Evolutionary conservation across 257 asterid species (phyloP).

Genomic region (Ophiorrhiza pumila): DNA sequence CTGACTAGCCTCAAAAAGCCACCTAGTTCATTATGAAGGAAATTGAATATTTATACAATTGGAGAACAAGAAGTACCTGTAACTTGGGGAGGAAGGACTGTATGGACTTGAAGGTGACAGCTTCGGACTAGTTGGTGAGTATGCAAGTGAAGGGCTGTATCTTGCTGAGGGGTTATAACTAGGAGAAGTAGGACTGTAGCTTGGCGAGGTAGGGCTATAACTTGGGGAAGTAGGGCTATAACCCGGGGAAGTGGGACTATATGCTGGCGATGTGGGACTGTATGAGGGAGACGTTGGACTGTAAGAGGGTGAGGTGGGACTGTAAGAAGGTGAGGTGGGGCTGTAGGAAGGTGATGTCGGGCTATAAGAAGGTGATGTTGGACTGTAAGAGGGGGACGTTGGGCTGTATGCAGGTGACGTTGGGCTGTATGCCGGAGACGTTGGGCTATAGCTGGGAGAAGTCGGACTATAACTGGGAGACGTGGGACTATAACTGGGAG

Average conservation of each 20-base stretch:
- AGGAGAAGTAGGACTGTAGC: slow-evolving; percentile 76
- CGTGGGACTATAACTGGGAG: slow-evolving; percentile 72
- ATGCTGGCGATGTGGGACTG: slow-evolving; percentile 81
- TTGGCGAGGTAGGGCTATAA: slow-evolving; percentile 81
- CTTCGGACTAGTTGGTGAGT: slow-evolving; percentile 92
- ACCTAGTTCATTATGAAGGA: neutral
- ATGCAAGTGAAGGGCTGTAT: slow-evolving; percentile 91
- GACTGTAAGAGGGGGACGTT: slow-evolving; percentile 77
- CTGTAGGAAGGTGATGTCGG: slow-evolving; percentile 87
- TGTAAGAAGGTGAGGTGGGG: slow-evolving; percentile 84
- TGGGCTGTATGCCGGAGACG: slow-evolving; percentile 86
- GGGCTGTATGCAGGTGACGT: slow-evolving; percentile 85
- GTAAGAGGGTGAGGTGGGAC: slow-evolving; percentile 80
- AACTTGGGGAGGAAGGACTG: slow-evolving; percentile 95
- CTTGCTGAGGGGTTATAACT: slow-evolving; percentile 84
- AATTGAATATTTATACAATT: neutral
- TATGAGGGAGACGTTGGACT: slow-evolving; percentile 75
- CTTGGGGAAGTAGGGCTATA: slow-evolving; percentile 96
- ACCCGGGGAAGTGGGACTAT: slow-evolving; percentile 85
- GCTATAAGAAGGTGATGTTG: slow-evolving; percentile 76
- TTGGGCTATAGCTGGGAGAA: slow-evolving; percentile 80
- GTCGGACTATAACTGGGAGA: slow-evolving; percentile 88
- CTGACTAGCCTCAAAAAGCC: no score
- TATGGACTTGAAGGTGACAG: slow-evolving; percentile 86
- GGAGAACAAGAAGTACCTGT: slow-evolving; percentile 51